phyloP scores from a whole-genome alignment of 306 rosid species.

The Dicorynia guianensis region DNA sequence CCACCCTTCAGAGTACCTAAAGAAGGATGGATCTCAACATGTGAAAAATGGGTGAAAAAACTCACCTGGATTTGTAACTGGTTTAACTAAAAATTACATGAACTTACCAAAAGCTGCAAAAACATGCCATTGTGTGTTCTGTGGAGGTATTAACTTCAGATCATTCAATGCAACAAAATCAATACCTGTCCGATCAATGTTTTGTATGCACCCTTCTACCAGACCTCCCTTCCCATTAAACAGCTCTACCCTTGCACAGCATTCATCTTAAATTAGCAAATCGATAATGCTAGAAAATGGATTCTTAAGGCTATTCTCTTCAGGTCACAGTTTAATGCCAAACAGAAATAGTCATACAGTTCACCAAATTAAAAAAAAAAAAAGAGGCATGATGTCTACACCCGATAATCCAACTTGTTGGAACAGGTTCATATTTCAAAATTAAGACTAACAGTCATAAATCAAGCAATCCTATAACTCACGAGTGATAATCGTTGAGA shows the following conservation, averaged over 20 bases:
- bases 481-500: slow-evolving; percentile 2
- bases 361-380: too few relatives aligned
- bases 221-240: slow-evolving; percentile 90
- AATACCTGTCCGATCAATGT: slow-evolving; percentile 62
- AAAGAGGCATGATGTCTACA: slow-evolving; percentile 7
- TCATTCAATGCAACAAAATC: slow-evolving; percentile 80
- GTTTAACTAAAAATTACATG: slow-evolving; percentile 15
- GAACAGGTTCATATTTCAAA: slow-evolving; percentile 13
- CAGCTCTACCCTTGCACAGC: slow-evolving; percentile 84
- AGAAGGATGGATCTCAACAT: slow-evolving; percentile 32
- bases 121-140: slow-evolving; percentile 73
- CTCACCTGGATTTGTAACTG: slow-evolving; percentile 11
- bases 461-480: slow-evolving; percentile 5
- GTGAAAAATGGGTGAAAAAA: slow-evolving; percentile 25
- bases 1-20: slow-evolving; percentile 93
- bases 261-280: neutral
- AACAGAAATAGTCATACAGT: slow-evolving; percentile 19
- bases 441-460: neutral
- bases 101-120: slow-evolving; percentile 80
- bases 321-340: neutral
- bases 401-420: slow-evolving; percentile 21
- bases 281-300: neutral
- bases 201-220: slow-evolving; percentile 77
- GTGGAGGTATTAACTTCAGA: slow-evolving; percentile 66
- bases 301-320: slow-evolving; percentile 37